These are phyloP conservation scores for Madurella mycetomatis DNA, from an alignment of 2,329 filamentous ascomycete genomes.

Conservation along the genomic window DNA sequence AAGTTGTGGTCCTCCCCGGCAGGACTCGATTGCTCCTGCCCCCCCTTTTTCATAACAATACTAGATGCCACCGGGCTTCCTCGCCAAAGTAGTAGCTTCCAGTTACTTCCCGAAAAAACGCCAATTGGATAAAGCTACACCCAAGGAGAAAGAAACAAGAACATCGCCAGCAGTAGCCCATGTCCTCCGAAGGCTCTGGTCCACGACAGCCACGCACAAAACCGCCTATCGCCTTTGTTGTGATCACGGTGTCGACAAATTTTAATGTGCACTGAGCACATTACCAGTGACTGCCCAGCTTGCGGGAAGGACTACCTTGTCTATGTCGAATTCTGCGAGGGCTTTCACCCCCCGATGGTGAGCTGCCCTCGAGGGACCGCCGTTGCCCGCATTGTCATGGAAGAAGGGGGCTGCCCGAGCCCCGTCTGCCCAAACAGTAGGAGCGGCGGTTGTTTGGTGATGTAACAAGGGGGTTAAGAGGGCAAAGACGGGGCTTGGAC, in stretches of 20 bases:
- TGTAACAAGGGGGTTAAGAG: conserved; percentile 32
- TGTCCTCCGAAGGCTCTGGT: conserved; percentile 7
- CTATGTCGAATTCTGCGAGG: conserved; percentile 53
- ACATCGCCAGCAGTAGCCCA: conserved; percentile 2
- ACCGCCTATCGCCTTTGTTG: conserved; percentile 1
- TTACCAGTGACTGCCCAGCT: conserved; percentile 49
- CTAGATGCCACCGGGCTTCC: not conserved
- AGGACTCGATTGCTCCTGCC: not conserved
- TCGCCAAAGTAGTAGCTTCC: not conserved
- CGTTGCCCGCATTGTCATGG: conserved; percentile 42
- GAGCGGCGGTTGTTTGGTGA: conserved; percentile 51
- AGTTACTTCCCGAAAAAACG: not conserved
- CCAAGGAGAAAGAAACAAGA: not conserved
- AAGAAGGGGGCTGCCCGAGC: conserved; percentile 53
- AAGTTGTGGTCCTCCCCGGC: not conserved
- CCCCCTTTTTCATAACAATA: not conserved
- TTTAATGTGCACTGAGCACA: conserved; percentile 59
- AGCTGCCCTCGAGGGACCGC: conserved; percentile 43
- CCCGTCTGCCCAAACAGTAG: conserved; percentile 56
- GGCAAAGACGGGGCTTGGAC: not conserved
- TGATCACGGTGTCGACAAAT: conserved; percentile 8
- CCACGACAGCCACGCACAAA: conserved; percentile 1
- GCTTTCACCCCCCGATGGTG: conserved; percentile 46
- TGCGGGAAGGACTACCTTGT: conserved; percentile 57
- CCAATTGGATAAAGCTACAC: conserved; percentile 5